phyloP scores from a whole-genome alignment of 345 rosid genomes.

The Cochlearia excelsa region DNA sequence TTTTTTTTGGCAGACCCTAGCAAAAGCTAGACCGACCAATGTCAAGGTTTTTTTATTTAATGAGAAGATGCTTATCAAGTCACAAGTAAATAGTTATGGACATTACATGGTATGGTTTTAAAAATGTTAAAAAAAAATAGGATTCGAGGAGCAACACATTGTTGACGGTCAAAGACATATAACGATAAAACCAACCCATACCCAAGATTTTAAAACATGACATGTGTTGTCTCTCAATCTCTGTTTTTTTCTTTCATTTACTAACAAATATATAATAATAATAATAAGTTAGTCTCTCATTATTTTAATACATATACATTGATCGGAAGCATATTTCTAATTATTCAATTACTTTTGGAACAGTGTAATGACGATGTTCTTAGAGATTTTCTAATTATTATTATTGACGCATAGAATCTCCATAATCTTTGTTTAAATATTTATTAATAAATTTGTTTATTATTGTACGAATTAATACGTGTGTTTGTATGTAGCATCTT shows the following conservation, averaged over 20 bases:
- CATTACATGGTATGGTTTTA: constrained; percentile 33
- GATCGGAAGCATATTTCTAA: constrained; percentile 10
- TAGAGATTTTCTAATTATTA: constrained; percentile 16
- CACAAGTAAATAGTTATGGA: constrained; percentile 31
- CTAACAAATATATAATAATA: background rate
- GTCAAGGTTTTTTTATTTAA: constrained; percentile 17
- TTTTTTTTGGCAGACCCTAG: constrained; percentile 2
- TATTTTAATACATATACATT: constrained; percentile 15
- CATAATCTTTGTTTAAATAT: constrained; percentile 17
- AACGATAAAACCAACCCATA: constrained; percentile 40
- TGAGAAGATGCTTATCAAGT: constrained; percentile 34
- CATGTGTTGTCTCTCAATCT: constrained; percentile 55
- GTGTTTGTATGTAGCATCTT: constrained; percentile 20
- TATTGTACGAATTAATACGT: constrained; percentile 18
- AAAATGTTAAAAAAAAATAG: constrained; percentile 26
- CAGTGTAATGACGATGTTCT: constrained; percentile 22
- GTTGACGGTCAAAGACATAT: constrained; percentile 43
- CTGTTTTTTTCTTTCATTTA: constrained; percentile 27
- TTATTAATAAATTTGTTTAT: constrained; percentile 14
- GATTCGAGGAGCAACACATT: constrained; percentile 30
- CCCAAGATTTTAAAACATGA: constrained; percentile 36
- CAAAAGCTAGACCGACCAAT: constrained; percentile 24
- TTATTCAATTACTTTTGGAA: constrained; percentile 23
- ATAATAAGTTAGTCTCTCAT: background rate
- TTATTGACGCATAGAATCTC: constrained; percentile 28